Evolutionary conservation across 805 yeast species (phyloP).

Genomic region (Ogataea zsoltii): DNA sequence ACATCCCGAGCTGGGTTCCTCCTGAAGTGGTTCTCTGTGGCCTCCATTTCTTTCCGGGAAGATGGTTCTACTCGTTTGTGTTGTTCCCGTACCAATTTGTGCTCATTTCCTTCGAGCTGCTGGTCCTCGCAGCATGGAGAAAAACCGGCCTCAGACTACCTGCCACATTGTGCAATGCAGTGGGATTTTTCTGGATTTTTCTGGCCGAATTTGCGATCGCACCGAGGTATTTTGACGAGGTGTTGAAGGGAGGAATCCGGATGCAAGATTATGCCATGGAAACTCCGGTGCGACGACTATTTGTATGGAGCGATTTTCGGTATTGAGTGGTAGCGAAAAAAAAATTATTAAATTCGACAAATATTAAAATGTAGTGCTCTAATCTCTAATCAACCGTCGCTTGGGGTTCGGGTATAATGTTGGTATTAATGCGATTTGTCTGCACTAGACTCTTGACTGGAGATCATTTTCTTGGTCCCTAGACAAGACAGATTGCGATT

Average conservation of each 20-base stretch:
- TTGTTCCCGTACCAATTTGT: slow-evolving; percentile 2
- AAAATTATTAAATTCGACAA: neutral
- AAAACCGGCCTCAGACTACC: neutral
- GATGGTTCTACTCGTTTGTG: slow-evolving; percentile 7
- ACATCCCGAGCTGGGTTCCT: slow-evolving; percentile 6
- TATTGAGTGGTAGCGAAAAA: neutral
- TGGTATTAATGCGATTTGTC: too few species aligned
- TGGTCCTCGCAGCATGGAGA: neutral
- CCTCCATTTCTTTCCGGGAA: neutral
- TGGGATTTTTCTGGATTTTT: slow-evolving; percentile 2
- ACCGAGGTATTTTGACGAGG: slow-evolving; percentile 5
- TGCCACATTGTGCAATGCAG: neutral
- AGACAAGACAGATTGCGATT: neutral
- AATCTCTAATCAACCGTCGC: too few species aligned
- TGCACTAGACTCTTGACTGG: too few species aligned
- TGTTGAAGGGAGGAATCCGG: slow-evolving; percentile 1
- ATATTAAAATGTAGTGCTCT: neutral
- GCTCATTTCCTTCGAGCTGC: neutral
- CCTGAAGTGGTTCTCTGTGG: neutral
- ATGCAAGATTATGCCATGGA: neutral
- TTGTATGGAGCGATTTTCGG: neutral
- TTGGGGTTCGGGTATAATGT: too few species aligned
- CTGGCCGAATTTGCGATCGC: slow-evolving; percentile 3
- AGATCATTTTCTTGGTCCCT: neutral
- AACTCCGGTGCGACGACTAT: neutral